These are phyloP conservation scores for Lycium barbarum DNA, from an alignment of 257 asterid genomes.

Conservation along the genomic window DNA sequence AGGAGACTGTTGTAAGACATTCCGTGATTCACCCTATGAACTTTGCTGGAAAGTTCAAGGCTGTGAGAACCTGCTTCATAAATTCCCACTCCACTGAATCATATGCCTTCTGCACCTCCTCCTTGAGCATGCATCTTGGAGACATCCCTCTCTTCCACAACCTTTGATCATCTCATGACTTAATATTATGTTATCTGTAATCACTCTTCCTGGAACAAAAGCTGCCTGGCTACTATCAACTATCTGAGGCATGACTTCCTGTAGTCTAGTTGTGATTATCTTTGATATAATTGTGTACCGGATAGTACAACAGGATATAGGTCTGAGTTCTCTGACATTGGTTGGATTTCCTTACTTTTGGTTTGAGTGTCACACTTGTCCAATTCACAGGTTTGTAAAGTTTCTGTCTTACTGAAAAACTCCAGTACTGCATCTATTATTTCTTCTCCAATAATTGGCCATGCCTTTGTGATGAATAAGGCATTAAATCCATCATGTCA, in stretches of 20 bases:
- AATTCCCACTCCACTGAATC: not conserved
- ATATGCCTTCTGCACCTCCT: not conserved
- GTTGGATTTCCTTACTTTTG: not conserved
- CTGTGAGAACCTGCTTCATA: not conserved
- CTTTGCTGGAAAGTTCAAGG: not conserved
- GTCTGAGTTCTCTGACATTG: not conserved
- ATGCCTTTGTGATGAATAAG: constrained; percentile 2
- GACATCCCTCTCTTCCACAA: not conserved
- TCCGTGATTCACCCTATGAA: not conserved
- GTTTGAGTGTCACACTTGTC: not conserved
- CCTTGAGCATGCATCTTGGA: constrained; percentile 5
- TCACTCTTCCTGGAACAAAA: too few species aligned
- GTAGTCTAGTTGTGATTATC: not conserved
- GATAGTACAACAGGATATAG: not conserved
- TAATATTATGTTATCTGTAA: not conserved
- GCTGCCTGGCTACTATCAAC: too few species aligned
- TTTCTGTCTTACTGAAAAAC: not conserved
- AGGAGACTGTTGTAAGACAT: not conserved
- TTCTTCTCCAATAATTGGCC: not conserved
- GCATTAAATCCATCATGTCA: not conserved
- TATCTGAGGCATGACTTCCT: not conserved
- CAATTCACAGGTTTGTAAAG: not conserved
- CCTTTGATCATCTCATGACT: not conserved
- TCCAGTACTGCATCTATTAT: not conserved
- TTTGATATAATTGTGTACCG: not conserved